A percentile compares a stretch with the other conserved stretches of the same genome.
phyloP scores from a whole-genome alignment of 805 yeast genomes.

The Zygotorulaspora sp. region DNA sequence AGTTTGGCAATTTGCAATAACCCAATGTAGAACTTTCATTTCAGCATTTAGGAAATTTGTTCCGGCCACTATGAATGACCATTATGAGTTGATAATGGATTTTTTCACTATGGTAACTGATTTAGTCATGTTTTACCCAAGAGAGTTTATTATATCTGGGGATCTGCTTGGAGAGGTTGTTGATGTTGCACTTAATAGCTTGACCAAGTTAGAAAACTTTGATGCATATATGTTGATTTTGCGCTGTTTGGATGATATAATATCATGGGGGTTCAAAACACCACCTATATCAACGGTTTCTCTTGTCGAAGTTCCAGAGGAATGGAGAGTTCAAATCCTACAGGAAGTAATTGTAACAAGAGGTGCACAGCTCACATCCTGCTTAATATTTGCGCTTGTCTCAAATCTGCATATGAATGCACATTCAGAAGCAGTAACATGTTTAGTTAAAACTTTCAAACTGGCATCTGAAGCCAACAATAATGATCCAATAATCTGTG shows the following conservation, averaged over 20 bases:
- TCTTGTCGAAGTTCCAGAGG: constrained; percentile 49
- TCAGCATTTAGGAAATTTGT: constrained; percentile 35
- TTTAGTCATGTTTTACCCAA: constrained; percentile 63
- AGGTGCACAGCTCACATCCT: constrained; percentile 52
- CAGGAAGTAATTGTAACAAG: constrained; percentile 43
- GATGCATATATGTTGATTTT: constrained; percentile 68
- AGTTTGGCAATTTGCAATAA: constrained; percentile 68
- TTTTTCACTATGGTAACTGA: constrained; percentile 78
- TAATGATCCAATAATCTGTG: constrained; percentile 36
- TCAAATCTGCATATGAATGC: constrained; percentile 67
- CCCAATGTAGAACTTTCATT: constrained; percentile 60
- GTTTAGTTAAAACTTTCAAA: constrained; percentile 58
- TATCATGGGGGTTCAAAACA: constrained; percentile 76
- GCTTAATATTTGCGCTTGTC: constrained; percentile 61
- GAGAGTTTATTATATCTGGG: constrained; percentile 30
- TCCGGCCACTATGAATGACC: constrained; percentile 19
- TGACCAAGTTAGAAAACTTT: constrained; percentile 55
- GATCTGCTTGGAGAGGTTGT: constrained; percentile 49
- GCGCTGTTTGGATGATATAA: constrained; percentile 74
- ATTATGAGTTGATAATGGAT: constrained; percentile 71
- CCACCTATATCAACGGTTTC: constrained; percentile 72
- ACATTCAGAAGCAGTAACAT: constrained; percentile 68
- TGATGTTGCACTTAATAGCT: constrained; percentile 49
- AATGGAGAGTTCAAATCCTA: constrained; percentile 47
- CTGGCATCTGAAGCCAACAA: constrained; percentile 46